Evolutionary conservation across 495 filamentous ascomycete genomes (phyloP), one percentile per base, ranked within the genome.

Genomic region (Margaritispora aquatica): DNA sequence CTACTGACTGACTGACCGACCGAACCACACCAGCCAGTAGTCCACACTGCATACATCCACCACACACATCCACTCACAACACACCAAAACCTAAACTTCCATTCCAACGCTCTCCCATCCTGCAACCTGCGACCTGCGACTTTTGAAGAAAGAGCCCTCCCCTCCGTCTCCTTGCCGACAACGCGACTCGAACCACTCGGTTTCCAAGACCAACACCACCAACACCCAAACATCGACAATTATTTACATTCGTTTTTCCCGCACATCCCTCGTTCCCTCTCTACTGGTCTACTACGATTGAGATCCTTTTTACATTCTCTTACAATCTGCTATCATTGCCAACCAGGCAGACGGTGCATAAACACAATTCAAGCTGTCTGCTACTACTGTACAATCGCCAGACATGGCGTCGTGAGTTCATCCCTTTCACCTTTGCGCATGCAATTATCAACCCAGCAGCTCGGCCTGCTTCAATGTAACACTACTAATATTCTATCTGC

Each of bases 331-430:
- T 9, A 50, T 29, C 46, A 60, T 34, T 9, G 63, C 63, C 63
- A 57, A 53, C 54, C 31, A 24, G 59, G 59, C 59, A 48, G 21
- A 55, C 2, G 22, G 17, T 29, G 26, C 17, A 21, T 38, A 27
- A 55, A 57, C 46, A 13, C 27, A n/a, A 26, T 52, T 56, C 61
- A 60, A 55, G 44, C 22, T 63, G 65, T 67, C 62, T 64, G 62
- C 57, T 20, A 59, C 58, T 29, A 60, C 62, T 57, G 59, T 19
- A 38, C 48, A 36, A 63, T 63, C 62, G 65, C 65, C 65, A 68
- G 65, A 63, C 50, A 68, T 68, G 65, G 65, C 65, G 57, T 65
- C 62, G 65, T 68, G 61, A 54, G 65, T 68, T 17, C 24, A 47
- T 60, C 60, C 60, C 62, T 51, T 57, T 65, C 61, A n/a, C 29